phyloP scores from a whole-genome alignment of 345 rosid species.

The Erodium maritimum region DNA sequence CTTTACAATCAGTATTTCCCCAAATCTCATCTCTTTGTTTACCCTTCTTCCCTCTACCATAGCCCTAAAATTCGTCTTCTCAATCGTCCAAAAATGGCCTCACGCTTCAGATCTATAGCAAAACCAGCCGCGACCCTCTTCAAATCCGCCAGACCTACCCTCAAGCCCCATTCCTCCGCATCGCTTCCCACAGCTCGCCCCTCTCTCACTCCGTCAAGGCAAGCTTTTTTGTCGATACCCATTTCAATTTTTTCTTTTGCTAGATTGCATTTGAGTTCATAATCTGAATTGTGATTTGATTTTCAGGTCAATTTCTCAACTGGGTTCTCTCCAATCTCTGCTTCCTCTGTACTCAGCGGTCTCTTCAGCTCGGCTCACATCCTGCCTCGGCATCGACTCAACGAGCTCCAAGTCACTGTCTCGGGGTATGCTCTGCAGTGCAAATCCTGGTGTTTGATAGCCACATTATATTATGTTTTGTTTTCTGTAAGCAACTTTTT shows the following conservation, averaged over 20 bases:
- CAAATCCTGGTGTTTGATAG: constrained; percentile 89
- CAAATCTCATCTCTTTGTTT: no score
- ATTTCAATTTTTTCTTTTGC: no score
- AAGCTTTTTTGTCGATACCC: background rate
- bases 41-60: no score
- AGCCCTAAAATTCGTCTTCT: no score
- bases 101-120: constrained; percentile 57
- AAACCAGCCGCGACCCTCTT: constrained; percentile 43
- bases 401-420: constrained; percentile 69
- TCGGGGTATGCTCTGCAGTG: constrained; percentile 98
- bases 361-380: constrained; percentile 74
- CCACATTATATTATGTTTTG: constrained; percentile 44
- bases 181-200: constrained; percentile 23
- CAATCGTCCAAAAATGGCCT: constrained; percentile 36
- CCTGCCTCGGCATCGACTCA: constrained; percentile 78
- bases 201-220: background rate
- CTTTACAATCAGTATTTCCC: no score
- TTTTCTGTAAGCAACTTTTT: constrained; percentile 53
- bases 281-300: constrained; percentile 1
- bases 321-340: constrained; percentile 71
- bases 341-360: constrained; percentile 75
- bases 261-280: background rate
- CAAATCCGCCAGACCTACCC: constrained; percentile 48
- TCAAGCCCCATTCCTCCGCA: constrained; percentile 27
- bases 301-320: constrained; percentile 50